Evolutionary conservation across 306 rosid species (phyloP).

Genomic region (Benincasa hispida): DNA sequence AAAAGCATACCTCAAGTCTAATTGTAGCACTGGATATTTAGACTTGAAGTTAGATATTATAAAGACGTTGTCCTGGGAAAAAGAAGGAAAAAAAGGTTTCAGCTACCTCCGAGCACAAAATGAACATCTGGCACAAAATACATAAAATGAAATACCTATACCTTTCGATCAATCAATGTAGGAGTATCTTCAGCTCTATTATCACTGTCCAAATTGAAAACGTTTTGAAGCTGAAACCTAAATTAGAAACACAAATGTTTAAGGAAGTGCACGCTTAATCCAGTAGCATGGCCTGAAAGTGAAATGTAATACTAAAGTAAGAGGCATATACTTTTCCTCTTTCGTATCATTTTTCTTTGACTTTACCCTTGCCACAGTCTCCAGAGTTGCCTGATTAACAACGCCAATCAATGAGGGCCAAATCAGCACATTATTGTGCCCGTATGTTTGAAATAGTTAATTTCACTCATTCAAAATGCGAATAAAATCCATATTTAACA

Average conservation of each 20-base stretch:
- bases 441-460: not conserved
- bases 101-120: not conserved
- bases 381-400: conserved; percentile 80
- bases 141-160: conserved; percentile 19
- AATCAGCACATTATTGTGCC: conserved; percentile 10
- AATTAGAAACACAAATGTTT: not conserved
- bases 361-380: conserved; percentile 96
- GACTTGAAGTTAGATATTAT: conserved; percentile 44
- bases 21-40: conserved; percentile 47
- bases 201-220: conserved; percentile 69
- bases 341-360: conserved; percentile 89
- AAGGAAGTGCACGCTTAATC: conserved; percentile 7
- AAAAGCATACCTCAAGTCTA: conserved; percentile 28
- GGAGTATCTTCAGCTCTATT: conserved; percentile 92
- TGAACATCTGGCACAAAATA: not conserved
- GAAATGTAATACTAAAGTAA: conserved; percentile 9
- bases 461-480: not conserved
- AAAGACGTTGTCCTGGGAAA: conserved; percentile 33
- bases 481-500: not conserved
- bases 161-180: conserved; percentile 89
- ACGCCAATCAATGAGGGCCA: conserved; percentile 7
- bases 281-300: not conserved
- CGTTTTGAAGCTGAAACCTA: conserved; percentile 70
- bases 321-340: conserved; percentile 74
- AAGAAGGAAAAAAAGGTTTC: not conserved